These are phyloP conservation scores for Viridothelium virens DNA, from an alignment of 495 filamentous ascomycete genomes.

Conservation along the genomic window DNA sequence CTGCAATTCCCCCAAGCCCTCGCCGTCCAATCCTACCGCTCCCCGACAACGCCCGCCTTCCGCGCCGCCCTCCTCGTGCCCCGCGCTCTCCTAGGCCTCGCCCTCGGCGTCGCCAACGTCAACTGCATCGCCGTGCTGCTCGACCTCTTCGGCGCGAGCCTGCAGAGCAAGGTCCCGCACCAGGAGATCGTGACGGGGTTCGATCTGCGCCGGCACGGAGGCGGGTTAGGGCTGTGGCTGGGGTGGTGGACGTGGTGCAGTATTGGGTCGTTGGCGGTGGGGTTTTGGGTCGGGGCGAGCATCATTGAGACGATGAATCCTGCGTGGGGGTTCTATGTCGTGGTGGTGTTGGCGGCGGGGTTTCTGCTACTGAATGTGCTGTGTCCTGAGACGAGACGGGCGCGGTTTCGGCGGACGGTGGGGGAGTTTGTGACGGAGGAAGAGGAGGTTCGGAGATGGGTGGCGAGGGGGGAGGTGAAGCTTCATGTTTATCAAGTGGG, in stretches of 20 bases:
- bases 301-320: conserved; percentile 54
- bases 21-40: conserved; percentile 45
- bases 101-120: conserved; percentile 66
- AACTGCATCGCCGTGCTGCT: conserved; percentile 62
- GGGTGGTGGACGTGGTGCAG: conserved; percentile 70
- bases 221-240: conserved; percentile 69
- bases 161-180: conserved; percentile 63
- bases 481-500: conserved; percentile 62
- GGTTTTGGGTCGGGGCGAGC: conserved; percentile 58
- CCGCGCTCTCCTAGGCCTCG: conserved; percentile 55
- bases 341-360: conserved; percentile 52
- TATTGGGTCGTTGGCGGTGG: conserved; percentile 58
- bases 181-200: conserved; percentile 56
- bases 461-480: conserved; percentile 65
- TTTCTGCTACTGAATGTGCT: conserved; percentile 59
- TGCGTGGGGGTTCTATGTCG: conserved; percentile 67
- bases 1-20: conserved; percentile 68
- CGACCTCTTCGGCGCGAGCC: conserved; percentile 65
- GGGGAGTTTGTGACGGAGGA: conserved; percentile 51
- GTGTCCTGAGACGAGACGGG: conserved; percentile 56
- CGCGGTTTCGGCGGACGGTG: conserved; percentile 56
- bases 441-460: conserved; percentile 45
- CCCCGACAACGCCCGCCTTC: conserved; percentile 50
- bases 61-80: conserved; percentile 54
- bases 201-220: conserved; percentile 62